A percentile compares a stretch with the other conserved stretches of the same genome.
phyloP scores from a whole-genome alignment of 495 filamentous ascomycete species.

The Pseudomonodictys pantanalensis region DNA sequence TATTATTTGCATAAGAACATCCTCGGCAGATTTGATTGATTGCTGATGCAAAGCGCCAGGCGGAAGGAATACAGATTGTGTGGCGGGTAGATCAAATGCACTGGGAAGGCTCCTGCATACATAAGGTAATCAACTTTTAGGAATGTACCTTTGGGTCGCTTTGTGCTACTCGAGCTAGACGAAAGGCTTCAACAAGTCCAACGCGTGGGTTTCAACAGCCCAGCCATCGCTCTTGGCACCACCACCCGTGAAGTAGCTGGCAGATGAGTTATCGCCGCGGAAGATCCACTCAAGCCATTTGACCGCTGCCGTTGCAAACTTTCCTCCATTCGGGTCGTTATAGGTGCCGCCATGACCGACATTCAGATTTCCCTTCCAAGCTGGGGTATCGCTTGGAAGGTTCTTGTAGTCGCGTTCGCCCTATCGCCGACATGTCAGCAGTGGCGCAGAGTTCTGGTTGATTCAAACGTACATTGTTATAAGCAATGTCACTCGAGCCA shows the following conservation, averaged over 20 bases:
- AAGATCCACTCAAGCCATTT: constrained; percentile 34
- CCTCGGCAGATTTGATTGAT: too few relatives aligned
- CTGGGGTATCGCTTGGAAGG: constrained; percentile 32
- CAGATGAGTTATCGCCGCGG: constrained; percentile 1
- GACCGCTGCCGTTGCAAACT: constrained; percentile 33
- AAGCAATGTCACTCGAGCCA: constrained; percentile 38
- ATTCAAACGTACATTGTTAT: constrained; percentile 28
- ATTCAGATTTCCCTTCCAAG: constrained; percentile 42
- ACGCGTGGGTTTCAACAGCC: constrained; percentile 16
- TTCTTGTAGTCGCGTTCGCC: constrained; percentile 37
- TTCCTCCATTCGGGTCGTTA: constrained; percentile 34
- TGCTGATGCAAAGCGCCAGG: too few relatives aligned
- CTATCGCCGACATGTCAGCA: constrained; percentile 23
- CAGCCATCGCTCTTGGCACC: constrained; percentile 23
- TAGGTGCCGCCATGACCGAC: constrained; percentile 39
- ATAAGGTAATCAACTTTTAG: too few relatives aligned
- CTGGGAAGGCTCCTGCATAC: too few relatives aligned
- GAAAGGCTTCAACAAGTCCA: constrained; percentile 11
- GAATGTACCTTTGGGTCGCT: too few relatives aligned
- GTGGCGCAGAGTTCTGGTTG: not conserved
- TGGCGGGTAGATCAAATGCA: too few relatives aligned
- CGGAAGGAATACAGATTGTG: too few relatives aligned
- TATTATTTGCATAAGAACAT: too few relatives aligned
- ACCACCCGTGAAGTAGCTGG: constrained; percentile 10
- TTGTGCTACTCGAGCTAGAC: too few relatives aligned